phyloP scores from a whole-genome alignment of 2,329 filamentous ascomycete genomes.

The Clarireedia homoeocarpa region DNA sequence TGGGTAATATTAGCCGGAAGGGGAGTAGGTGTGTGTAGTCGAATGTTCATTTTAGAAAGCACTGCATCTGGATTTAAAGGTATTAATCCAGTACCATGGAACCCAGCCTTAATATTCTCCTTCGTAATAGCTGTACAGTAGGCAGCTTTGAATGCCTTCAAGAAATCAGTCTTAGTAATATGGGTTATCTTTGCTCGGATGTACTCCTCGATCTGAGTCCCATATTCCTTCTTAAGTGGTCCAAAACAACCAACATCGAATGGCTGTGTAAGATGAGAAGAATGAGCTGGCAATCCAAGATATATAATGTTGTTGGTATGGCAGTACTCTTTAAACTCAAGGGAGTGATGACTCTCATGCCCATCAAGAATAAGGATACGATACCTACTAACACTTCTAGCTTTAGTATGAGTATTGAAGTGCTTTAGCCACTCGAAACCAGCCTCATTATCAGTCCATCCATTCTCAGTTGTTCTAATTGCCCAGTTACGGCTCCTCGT shows the following conservation, averaged over 20 bases:
- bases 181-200: not conserved
- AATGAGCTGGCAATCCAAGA: not conserved
- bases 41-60: too few species aligned
- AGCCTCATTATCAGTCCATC: too few species aligned
- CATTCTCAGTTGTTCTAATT: too few species aligned
- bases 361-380: not conserved
- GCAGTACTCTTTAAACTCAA: not conserved
- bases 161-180: not conserved
- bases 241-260: not conserved
- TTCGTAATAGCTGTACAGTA: not conserved
- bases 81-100: not conserved
- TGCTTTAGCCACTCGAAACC: too few species aligned
- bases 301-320: too few species aligned
- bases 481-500: too few species aligned
- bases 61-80: not conserved
- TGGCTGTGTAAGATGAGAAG: too few species aligned
- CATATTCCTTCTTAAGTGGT: not conserved
- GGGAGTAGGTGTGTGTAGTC: too few species aligned
- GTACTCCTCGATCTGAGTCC: not conserved
- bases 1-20: too few species aligned
- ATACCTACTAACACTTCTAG: not conserved
- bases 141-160: not conserved
- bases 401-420: too few species aligned
- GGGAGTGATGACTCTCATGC: not conserved
- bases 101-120: not conserved